phyloP scores from a whole-genome alignment of 805 yeast genomes.

The Kuraishia hungarica region DNA sequence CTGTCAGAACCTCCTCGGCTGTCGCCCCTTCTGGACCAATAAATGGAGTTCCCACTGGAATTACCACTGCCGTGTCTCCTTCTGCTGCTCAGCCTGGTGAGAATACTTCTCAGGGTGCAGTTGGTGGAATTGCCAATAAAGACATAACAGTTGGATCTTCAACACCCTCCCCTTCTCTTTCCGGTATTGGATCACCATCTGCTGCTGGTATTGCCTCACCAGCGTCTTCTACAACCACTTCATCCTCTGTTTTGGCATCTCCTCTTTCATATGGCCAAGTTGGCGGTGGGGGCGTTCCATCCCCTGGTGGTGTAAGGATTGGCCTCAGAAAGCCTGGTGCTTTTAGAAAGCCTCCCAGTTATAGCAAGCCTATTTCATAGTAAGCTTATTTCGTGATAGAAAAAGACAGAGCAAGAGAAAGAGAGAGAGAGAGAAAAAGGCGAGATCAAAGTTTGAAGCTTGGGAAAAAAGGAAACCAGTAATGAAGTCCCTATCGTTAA shows the following conservation, averaged over 20 bases:
- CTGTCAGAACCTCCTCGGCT: neutral
- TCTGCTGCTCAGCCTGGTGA: too few species aligned
- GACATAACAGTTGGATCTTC: neutral
- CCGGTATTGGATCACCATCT: neutral
- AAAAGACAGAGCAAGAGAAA: too few species aligned
- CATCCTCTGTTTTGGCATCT: neutral
- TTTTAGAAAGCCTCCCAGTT: constrained; percentile 20
- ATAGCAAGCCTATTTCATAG: constrained; percentile 1
- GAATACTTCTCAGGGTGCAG: too few species aligned
- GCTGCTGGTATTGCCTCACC: neutral
- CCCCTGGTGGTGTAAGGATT: constrained; percentile 3
- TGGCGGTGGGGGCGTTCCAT: neutral
- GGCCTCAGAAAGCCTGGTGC: constrained; percentile 25
- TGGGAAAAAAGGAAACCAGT: neutral
- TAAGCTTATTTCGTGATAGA: too few species aligned
- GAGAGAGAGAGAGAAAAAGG: too few species aligned
- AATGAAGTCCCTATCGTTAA: neutral
- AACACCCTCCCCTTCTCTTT: neutral
- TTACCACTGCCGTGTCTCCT: too few species aligned
- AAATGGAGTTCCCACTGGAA: too few species aligned
- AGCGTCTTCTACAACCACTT: neutral
- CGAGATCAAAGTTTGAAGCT: too few species aligned
- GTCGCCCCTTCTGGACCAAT: too few species aligned
- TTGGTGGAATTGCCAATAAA: too few species aligned
- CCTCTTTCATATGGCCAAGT: neutral